Conservation (phyloP, 2,329 filamentous ascomycete species). For the Periconia macrospinosa region DNA sequence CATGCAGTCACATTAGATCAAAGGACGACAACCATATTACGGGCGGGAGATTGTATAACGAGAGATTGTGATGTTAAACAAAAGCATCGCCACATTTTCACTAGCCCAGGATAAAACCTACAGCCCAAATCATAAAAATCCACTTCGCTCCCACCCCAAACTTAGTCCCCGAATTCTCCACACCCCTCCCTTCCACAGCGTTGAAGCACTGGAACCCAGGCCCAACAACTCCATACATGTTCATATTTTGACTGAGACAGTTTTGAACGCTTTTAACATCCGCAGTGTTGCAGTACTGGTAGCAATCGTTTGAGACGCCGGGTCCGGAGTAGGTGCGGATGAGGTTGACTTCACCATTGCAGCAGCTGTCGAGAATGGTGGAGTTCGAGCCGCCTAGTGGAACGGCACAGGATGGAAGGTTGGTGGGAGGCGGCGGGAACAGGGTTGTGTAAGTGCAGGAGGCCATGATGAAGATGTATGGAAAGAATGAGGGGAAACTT, state of each 20-base stretch:
- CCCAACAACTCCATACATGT: not conserved
- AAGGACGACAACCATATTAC: no score
- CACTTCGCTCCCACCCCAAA: not conserved
- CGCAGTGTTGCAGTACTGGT: conserved; percentile 28
- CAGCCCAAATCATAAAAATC: not conserved
- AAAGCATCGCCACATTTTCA: no score
- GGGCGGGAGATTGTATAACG: no score
- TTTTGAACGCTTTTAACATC: conserved; percentile 6
- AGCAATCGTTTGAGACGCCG: conserved; percentile 19
- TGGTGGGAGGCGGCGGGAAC: conserved; percentile 27
- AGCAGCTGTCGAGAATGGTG: conserved; percentile 32
- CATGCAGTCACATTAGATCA: no score
- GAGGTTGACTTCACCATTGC: conserved; percentile 33
- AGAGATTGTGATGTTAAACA: no score
- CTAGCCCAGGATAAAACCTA: not conserved
- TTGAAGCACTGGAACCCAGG: conserved; percentile 10
- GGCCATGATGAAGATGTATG: conserved; percentile 15
- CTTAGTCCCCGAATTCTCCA: not conserved
- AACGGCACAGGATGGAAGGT: conserved; percentile 24
- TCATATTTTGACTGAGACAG: conserved; percentile 10
- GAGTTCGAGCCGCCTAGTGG: conserved; percentile 29
- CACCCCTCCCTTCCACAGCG: not conserved
- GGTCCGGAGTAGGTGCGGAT: conserved; percentile 23
- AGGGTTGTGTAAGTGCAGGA: conserved; percentile 10
- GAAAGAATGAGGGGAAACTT: not conserved